These are phyloP conservation scores for Aspergillus hancockii DNA, from an alignment of 495 filamentous ascomycete genomes.

Conservation along the genomic window DNA sequence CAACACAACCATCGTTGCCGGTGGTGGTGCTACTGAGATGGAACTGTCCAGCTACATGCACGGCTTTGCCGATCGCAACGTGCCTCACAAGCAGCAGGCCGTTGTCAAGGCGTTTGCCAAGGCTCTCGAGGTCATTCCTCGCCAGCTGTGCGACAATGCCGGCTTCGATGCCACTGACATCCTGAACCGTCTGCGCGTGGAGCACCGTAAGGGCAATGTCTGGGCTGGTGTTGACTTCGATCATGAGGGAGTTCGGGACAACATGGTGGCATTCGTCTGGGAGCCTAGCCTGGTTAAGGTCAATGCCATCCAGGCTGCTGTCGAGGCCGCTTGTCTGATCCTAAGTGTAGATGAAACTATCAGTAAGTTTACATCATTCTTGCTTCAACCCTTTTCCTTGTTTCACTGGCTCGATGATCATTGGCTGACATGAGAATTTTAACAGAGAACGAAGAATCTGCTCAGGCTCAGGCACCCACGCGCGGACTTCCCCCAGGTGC, in stretches of 20 bases:
- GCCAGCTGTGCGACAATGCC: constrained; percentile 96
- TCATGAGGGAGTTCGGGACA: constrained; percentile 87
- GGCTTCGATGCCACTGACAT: constrained; percentile 98
- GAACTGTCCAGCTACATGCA: constrained; percentile 92
- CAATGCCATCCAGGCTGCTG: constrained; percentile 94
- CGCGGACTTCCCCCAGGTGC: constrained; percentile 85
- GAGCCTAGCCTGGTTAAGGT: constrained; percentile 95
- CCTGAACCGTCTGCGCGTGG: constrained; percentile 88
- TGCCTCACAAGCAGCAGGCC: constrained; percentile 92
- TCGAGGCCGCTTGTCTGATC: constrained; percentile 92
- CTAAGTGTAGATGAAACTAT: constrained; percentile 97
- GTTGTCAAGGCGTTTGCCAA: constrained; percentile 98
- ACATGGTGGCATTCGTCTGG: constrained; percentile 94
- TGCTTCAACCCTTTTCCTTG: background rate
- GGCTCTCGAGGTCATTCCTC: constrained; percentile 93
- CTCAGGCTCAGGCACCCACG: constrained; percentile 73
- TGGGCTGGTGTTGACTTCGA: constrained; percentile 97
- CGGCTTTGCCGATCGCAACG: constrained; percentile 84
- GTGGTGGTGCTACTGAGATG: constrained; percentile 95
- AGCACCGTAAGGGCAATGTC: constrained; percentile 84
- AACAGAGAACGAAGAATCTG: constrained; percentile 83
- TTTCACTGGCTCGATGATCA: background rate
- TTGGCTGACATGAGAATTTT: constrained; percentile 21
- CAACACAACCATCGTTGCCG: constrained; percentile 91
- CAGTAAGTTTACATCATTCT: constrained; percentile 50